These are phyloP conservation scores for Fusarium armeniacum DNA, from an alignment of 2,329 filamentous ascomycete species.

Conservation along the genomic window DNA sequence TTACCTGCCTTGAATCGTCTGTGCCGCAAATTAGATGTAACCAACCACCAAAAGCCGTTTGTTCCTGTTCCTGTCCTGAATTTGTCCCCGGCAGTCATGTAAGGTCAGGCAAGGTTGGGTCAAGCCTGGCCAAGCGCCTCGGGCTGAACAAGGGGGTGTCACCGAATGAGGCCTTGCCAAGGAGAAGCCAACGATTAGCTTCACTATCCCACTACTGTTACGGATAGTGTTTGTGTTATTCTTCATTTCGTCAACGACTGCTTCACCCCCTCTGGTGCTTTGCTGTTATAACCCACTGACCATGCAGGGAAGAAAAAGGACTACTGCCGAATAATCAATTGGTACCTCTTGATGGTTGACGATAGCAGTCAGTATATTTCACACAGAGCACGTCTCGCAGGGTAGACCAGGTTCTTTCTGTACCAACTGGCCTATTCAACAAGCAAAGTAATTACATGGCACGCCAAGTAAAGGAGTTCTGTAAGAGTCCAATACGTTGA, in stretches of 20 bases:
- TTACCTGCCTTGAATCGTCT: not conserved
- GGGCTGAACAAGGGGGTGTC: constrained; percentile 30
- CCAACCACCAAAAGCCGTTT: constrained; percentile 4
- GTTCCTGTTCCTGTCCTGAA: constrained; percentile 10
- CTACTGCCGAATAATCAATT: not conserved
- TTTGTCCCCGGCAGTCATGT: constrained; percentile 37
- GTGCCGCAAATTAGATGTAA: constrained; percentile 14
- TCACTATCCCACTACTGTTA: constrained; percentile 13
- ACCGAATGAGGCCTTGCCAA: constrained; percentile 33
- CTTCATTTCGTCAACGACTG: not conserved
- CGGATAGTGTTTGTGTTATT: constrained; percentile 1
- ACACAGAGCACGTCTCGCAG: not conserved
- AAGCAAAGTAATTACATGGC: not conserved
- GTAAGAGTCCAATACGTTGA: not conserved
- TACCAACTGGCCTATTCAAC: too few relatives aligned
- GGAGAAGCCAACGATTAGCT: constrained; percentile 25
- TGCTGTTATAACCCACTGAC: not conserved
- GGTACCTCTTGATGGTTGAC: not conserved
- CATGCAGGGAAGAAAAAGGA: not conserved
- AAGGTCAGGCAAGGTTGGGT: constrained; percentile 28
- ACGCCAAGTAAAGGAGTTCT: not conserved
- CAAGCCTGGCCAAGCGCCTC: constrained; percentile 40
- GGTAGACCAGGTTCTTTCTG: not conserved
- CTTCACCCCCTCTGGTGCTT: not conserved
- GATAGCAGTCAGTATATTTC: not conserved